Base-by-base conservation (phyloP, 805 yeast genomes). In the Saccharomyces eubayanus region DNA sequence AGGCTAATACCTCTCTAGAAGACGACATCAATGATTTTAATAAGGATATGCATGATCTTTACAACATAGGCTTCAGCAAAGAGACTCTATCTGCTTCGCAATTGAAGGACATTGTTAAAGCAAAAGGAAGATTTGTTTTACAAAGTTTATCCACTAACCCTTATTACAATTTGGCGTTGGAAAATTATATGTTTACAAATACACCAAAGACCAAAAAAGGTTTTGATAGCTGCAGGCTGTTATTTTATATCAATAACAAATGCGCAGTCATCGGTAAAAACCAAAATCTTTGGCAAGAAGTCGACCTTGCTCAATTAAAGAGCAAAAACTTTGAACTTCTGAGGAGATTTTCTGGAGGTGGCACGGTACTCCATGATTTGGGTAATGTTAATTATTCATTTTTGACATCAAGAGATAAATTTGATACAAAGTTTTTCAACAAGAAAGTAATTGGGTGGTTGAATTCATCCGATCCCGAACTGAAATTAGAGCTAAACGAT, bases 231-330 rank as follows among this genome's bases (percentile, higher is more conserved):
- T 78, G 81, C 54, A 69, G 95, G 53, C 71, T 94, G 29, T 65
- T 89, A 55, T 75, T 92, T 52, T 94, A 94, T 66, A 75, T 77
- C 36, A 94, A 94, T 65, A 67, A 80, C 2, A 89, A 92, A 0
- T 88, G 96, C 67, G 89, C 90, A n/a, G 96, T 94, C 1, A 75
- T 94, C 11, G 99, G 99, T 0, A 89, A 95, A 64, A 94, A 94
- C 65, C 99, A 94, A 69, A 94, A 90, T 58, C 96, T 97, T 2
- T 92, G 92, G 89, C 80, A 83, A 55, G 99, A 94, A 66, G 77
- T 83, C 43, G 87, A 88, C 61, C 53, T 94, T 2, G 76, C 81
- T 0, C 63, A 81, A 12, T 71, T 87, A 5, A 71, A 76, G 3
- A 59, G 73, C 0, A 67, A 79, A 3, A 72, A 73, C 2, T 76